A percentile compares a stretch with the other conserved stretches of the same genome.
Conservation (phyloP, 202 grass and related monocot species). For the Musa balbisiana region DNA sequence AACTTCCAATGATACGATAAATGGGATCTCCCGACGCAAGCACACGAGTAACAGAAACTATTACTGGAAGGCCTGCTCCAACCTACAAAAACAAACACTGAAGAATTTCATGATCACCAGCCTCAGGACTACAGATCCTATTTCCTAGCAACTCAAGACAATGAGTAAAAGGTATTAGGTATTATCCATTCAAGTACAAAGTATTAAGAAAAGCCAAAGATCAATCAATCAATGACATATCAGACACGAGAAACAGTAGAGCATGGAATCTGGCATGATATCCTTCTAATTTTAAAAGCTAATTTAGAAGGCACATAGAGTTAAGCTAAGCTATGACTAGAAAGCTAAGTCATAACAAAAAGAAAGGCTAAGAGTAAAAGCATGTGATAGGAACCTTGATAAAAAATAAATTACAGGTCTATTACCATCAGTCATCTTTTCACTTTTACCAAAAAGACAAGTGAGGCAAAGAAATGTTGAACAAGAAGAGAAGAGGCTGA, state of each 20-base stretch:
- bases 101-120: not conserved
- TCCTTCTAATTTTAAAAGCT: not conserved
- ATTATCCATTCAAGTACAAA: too few relatives aligned
- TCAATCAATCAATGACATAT: too few relatives aligned
- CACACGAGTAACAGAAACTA: constrained; percentile 70
- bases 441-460: not conserved
- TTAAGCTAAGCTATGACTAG: not conserved
- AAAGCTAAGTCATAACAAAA: not conserved
- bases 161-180: too few relatives aligned
- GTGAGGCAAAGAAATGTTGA: too few relatives aligned
- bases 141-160: too few relatives aligned
- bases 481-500: too few relatives aligned
- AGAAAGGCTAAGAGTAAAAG: not conserved
- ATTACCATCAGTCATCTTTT: not conserved
- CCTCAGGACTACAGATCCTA: too few relatives aligned
- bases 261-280: not conserved
- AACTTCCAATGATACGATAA: constrained; percentile 67
- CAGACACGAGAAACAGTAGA: too few relatives aligned
- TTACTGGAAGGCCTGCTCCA: constrained; percentile 90
- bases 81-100: constrained; percentile 49
- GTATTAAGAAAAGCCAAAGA: too few relatives aligned
- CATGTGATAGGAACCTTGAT: not conserved
- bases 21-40: constrained; percentile 80
- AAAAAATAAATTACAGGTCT: not conserved
- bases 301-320: not conserved